Percentiles rank a stretch among this genome's conserved stretches.
Evolutionary conservation across 805 yeast genomes (phyloP).

Genomic region (Starmerella lactis-condensi): DNA sequence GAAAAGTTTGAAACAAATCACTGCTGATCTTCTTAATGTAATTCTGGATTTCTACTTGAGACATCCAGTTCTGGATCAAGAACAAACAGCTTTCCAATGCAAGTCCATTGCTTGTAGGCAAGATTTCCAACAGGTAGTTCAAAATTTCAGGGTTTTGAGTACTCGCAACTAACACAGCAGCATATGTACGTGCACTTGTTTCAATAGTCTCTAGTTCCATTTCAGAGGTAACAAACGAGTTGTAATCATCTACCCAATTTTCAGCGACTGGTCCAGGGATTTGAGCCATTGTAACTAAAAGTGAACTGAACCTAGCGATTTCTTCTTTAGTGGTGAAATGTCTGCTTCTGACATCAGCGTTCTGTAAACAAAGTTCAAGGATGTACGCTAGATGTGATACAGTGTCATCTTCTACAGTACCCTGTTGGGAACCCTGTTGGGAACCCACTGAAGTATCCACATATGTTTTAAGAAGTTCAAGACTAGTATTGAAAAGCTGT

Average conservation of each 20-base stretch:
- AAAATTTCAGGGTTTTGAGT: conserved; percentile 22
- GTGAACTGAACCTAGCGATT: conserved; percentile 5
- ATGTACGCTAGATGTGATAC: conserved; percentile 12
- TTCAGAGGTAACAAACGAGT: conserved; percentile 53
- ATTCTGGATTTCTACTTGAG: conserved; percentile 12
- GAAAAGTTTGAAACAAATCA: conserved; percentile 5
- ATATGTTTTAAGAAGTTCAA: conserved; percentile 2
- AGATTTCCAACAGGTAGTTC: conserved; percentile 6
- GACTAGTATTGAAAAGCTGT: conserved; percentile 3
- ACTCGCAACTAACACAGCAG: conserved; percentile 38
- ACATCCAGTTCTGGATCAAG: conserved; percentile 10
- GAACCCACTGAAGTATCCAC: not conserved
- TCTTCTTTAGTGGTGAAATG: conserved; percentile 2
- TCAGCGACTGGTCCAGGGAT: conserved; percentile 29
- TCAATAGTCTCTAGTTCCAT: conserved; percentile 42
- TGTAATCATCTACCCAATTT: conserved; percentile 42
- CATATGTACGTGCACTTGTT: conserved; percentile 39
- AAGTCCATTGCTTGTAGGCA: conserved; percentile 1
- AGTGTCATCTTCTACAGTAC: conserved; percentile 7
- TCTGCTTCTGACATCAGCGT: conserved; percentile 2
- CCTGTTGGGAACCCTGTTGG: no score
- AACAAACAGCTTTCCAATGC: conserved; percentile 13
- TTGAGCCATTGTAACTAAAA: conserved; percentile 25
- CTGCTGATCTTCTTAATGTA: conserved; percentile 2
- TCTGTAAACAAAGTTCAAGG: conserved; percentile 10